These are phyloP conservation scores for Luvunga scandens DNA, from an alignment of 345 rosid genomes.

Conservation along the genomic window DNA sequence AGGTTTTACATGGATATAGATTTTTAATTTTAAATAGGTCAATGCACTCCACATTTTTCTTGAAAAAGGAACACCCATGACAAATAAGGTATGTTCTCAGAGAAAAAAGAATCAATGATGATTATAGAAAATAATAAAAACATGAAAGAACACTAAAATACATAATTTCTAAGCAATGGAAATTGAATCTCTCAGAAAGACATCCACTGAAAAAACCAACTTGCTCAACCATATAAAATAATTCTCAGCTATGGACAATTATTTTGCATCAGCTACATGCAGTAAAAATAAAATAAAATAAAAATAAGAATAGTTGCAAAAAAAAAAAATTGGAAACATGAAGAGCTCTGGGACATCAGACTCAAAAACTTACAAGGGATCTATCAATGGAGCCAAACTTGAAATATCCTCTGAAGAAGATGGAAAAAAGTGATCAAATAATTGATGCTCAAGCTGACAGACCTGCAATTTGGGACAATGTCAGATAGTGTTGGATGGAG, in stretches of 20 bases:
- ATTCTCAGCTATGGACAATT: slow-evolving; percentile 2
- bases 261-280: slow-evolving; percentile 7
- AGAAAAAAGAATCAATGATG: neutral
- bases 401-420: slow-evolving; percentile 85
- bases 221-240: neutral
- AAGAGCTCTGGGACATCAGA: neutral
- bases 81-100: neutral
- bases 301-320: neutral
- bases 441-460: slow-evolving; percentile 95
- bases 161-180: neutral
- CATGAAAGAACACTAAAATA: neutral
- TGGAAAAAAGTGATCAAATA: slow-evolving; percentile 93
- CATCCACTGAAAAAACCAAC: neutral
- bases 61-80: neutral
- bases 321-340: neutral
- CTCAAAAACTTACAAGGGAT: slow-evolving; percentile 72
- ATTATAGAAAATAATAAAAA: neutral
- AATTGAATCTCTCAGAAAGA: neutral
- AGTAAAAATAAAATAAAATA: neutral
- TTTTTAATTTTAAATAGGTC: slow-evolving; percentile 1
- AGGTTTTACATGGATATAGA: neutral
- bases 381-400: slow-evolving; percentile 86
- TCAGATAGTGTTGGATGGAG: neutral
- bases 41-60: neutral
- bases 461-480: slow-evolving; percentile 49